Evolutionary conservation across 306 rosid species (phyloP), one percentile per base, ranked within the genome.

Genomic region (Prunus mongolica): DNA sequence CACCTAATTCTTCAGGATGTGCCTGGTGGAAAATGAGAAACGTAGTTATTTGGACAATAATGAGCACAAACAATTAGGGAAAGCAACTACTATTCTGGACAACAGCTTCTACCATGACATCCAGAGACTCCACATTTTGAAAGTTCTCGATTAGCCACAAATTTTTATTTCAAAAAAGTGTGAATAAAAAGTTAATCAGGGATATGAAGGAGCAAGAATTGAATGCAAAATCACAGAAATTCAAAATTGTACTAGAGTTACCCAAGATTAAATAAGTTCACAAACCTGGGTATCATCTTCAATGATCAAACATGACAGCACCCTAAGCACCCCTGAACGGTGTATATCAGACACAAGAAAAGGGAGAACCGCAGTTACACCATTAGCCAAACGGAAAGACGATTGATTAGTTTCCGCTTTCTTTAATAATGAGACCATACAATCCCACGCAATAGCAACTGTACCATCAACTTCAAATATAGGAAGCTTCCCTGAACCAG

Each of bases 1-100:
- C 79, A 51, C 99, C 95, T 69, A 96, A 88, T 76, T 96, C 99
- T 78, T 96, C 97, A 70, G 97, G 81, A 93, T 96, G 98, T 75
- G 84, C 97, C 99, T 96, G 92, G 75, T 5, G 71, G 76, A 84
- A 65, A 79, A 67, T 67, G 67, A 76, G 50, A 56, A 74, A 18
- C 67, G 71, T 80, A 57, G 51, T 78, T 74, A 84, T 58, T 72
- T 77, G 47, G 25, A 67, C 51, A 73, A 83, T 11, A 46, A 34
- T 75, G 16, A 69, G 69, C 57, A 84, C 67, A 72, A 64, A 83
- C 66, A 49, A 47, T 69, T 50, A 46, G 58, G 45, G 52, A 73
- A 74, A 80, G 63, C 65, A 28, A 69, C 47, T 28, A 27, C 27
- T 20, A 16, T 58, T 64, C 70, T 41, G 51, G 66, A 30, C 54